Evolutionary conservation across 1,139 yeast genomes (phyloP).

Genomic region (Casaregolazyma lundiana): DNA sequence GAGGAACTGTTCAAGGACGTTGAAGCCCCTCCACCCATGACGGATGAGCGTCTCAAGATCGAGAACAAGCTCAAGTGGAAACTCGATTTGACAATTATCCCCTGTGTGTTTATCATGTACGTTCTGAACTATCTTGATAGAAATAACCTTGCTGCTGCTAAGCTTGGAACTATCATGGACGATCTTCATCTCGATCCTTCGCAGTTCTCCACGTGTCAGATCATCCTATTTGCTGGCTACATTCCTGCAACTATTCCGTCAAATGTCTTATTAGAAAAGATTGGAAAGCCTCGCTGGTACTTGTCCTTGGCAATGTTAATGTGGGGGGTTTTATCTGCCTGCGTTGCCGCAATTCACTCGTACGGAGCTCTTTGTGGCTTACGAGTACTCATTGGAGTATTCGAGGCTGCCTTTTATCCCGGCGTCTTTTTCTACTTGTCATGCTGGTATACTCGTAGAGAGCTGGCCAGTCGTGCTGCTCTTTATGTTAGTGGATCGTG

Average conservation of each 20-base stretch:
- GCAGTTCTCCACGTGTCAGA: conserved; percentile 53
- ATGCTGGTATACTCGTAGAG: conserved; percentile 48
- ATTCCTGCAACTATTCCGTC: conserved; percentile 58
- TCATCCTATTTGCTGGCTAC: conserved; percentile 59
- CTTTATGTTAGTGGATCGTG: conserved; percentile 37
- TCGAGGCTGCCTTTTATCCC: conserved; percentile 57
- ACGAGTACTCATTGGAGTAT: conserved; percentile 43
- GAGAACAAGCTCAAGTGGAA: conserved; percentile 28
- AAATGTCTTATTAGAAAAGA: conserved; percentile 42
- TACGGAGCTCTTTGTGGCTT: conserved; percentile 37
- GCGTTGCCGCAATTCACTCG: conserved; percentile 49
- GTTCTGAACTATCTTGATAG: conserved; percentile 58
- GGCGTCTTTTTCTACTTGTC: conserved; percentile 50
- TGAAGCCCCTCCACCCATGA: conserved; percentile 15
- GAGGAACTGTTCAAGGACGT: conserved; percentile 18
- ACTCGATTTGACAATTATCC: conserved; percentile 51
- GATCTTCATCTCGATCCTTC: conserved; percentile 48
- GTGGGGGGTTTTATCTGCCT: conserved; percentile 57
- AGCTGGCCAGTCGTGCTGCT: conserved; percentile 46
- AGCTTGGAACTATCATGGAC: conserved; percentile 52
- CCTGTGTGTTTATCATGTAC: conserved; percentile 52
- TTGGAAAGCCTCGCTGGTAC: conserved; percentile 49
- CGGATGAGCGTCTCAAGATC: conserved; percentile 14
- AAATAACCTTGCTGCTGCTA: conserved; percentile 57
- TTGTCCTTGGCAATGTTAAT: conserved; percentile 47